These are phyloP conservation scores for Kwoniella shandongensis DNA, from an alignment of 768 basidiomycete genomes.

Conservation along the genomic window DNA sequence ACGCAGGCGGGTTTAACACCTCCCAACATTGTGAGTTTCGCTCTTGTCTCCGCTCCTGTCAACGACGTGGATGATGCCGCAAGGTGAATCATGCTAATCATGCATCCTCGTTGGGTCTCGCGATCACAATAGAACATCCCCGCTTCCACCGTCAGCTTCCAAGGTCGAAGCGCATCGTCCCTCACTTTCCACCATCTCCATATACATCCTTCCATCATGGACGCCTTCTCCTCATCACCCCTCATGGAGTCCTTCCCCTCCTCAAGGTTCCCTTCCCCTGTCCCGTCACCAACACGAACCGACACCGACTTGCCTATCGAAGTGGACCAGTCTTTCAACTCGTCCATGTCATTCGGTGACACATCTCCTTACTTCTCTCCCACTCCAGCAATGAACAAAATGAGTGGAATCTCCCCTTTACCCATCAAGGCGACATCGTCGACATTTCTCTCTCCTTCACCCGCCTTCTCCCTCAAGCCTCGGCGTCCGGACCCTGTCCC, in stretches of 20 bases:
- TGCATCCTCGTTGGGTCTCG: too few species aligned
- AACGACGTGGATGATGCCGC: too few species aligned
- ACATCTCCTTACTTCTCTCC: slow-evolving; percentile 26
- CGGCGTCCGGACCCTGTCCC: slow-evolving; percentile 46
- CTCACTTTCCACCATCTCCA: background rate
- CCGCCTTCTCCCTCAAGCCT: slow-evolving; percentile 26
- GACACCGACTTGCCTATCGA: slow-evolving; percentile 45
- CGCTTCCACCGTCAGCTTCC: background rate
- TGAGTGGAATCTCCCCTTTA: slow-evolving; percentile 10
- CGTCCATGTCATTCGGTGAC: slow-evolving; percentile 41
- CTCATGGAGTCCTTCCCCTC: slow-evolving; percentile 38
- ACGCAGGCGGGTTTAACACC: background rate
- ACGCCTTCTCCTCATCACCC: slow-evolving; percentile 44
- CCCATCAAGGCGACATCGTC: background rate
- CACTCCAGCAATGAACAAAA: slow-evolving; percentile 13
- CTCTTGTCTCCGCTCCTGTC: too few species aligned
- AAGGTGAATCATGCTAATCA: too few species aligned
- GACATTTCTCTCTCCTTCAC: slow-evolving; percentile 34
- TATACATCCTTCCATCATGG: slow-evolving; percentile 12
- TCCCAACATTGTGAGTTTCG: background rate
- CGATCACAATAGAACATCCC: background rate
- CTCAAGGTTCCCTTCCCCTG: slow-evolving; percentile 39
- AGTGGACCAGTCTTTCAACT: slow-evolving; percentile 51
- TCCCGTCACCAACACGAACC: slow-evolving; percentile 42
- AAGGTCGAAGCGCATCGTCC: background rate